Percentiles rank a stretch among this genome's conserved stretches.
Evolutionary conservation across 805 yeast genomes (phyloP).

Genomic region (Alloascoidea hylecoeti): DNA sequence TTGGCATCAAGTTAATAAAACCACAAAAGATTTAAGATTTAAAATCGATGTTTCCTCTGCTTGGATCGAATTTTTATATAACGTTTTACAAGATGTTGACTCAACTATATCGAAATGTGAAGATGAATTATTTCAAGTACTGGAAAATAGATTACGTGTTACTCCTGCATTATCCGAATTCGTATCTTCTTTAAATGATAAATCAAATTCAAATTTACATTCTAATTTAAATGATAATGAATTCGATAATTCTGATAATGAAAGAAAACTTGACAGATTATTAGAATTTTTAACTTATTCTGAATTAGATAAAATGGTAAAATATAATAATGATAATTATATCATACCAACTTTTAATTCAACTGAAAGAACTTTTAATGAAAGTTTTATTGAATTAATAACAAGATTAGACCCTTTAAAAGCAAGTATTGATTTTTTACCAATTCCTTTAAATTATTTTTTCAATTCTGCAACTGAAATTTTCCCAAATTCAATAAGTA

Average conservation of each 20-base stretch:
- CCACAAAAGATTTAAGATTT: not conserved
- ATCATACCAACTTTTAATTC: constrained; percentile 1
- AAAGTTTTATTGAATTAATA: not conserved
- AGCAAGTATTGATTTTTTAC: not conserved
- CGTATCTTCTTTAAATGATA: too few relatives aligned
- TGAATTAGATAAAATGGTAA: not conserved
- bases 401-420: not conserved
- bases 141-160: not conserved
- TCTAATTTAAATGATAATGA: not conserved
- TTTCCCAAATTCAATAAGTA: not conserved
- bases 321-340: not conserved
- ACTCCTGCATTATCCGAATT: not conserved
- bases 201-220: not conserved
- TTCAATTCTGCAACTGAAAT: not conserved
- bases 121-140: not conserved
- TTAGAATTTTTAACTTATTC: not conserved
- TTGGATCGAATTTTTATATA: not conserved
- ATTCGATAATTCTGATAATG: not conserved
- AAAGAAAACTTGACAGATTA: not conserved
- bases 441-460: not conserved
- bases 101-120: not conserved
- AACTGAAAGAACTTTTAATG: not conserved
- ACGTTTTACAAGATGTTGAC: not conserved
- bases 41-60: not conserved
- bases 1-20: not conserved